Conservation (phyloP, 2,329 filamentous ascomycete genomes). For the Phialophora tarda region DNA sequence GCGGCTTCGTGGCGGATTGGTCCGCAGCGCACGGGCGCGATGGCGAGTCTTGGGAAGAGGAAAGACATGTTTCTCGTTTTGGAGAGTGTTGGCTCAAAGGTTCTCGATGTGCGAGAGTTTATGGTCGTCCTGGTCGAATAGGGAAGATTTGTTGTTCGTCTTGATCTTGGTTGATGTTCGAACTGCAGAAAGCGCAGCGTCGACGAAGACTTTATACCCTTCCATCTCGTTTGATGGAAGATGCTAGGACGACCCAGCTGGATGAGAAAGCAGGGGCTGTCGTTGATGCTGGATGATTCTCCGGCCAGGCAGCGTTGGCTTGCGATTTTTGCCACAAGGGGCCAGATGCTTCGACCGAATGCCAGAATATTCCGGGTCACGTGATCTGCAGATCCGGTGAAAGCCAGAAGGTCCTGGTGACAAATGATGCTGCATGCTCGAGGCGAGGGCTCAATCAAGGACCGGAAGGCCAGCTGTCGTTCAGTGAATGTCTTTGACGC, state of each 20-base stretch:
- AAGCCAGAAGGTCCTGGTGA: not conserved
- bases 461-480: constrained; percentile 14
- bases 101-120: constrained; percentile 32
- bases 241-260: constrained; percentile 23
- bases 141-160: constrained; percentile 34
- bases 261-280: constrained; percentile 35
- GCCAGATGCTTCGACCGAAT: constrained; percentile 31
- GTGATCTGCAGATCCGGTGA: constrained; percentile 12
- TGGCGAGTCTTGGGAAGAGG: constrained; percentile 44
- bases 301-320: constrained; percentile 30
- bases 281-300: constrained; percentile 35
- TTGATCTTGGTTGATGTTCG: constrained; percentile 36
- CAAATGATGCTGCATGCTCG: not conserved
- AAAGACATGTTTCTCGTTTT: constrained; percentile 48
- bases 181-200: constrained; percentile 19
- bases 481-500: constrained; percentile 73
- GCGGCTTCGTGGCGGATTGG: constrained; percentile 47
- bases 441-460: not conserved
- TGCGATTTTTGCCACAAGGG: constrained; percentile 28
- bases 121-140: constrained; percentile 37
- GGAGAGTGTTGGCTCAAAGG: constrained; percentile 29
- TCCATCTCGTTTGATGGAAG: constrained; percentile 32
- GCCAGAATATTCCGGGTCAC: constrained; percentile 33
- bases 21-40: constrained; percentile 36
- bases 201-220: constrained; percentile 34